A percentile compares a stretch with the other conserved stretches of the same genome.
These are phyloP conservation scores for Scedosporium apiospermum DNA, from an alignment of 2,329 filamentous ascomycete genomes.

Conservation along the genomic window DNA sequence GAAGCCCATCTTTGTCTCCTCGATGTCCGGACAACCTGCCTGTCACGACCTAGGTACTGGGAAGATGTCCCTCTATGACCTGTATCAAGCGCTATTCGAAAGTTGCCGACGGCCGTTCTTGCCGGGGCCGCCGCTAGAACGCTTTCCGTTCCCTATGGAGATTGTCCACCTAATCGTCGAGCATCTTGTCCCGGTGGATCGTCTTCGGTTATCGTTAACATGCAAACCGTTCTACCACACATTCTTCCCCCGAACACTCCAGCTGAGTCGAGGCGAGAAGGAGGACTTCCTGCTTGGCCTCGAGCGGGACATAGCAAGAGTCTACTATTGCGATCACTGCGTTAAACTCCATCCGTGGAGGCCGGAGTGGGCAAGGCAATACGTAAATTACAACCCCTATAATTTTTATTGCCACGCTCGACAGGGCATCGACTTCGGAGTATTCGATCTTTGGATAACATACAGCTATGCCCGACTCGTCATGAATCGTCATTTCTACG, in stretches of 20 bases:
- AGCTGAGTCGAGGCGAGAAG: neutral
- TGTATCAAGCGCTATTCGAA: neutral
- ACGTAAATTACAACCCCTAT: neutral
- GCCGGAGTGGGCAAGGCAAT: neutral
- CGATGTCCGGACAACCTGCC: too few species aligned
- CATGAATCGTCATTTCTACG: neutral
- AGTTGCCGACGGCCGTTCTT: neutral
- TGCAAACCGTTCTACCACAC: neutral
- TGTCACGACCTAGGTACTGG: neutral
- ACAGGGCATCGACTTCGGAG: neutral
- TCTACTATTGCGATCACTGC: neutral
- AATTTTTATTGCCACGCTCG: neutral
- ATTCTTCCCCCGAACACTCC: neutral
- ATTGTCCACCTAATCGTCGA: neutral
- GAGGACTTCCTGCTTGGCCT: neutral
- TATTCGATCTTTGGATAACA: neutral
- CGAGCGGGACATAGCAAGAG: neutral
- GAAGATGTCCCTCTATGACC: neutral
- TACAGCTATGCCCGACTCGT: neutral
- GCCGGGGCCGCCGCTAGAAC: neutral
- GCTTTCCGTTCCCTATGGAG: neutral
- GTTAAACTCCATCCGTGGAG: neutral
- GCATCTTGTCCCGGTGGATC: neutral
- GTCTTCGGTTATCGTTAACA: neutral
- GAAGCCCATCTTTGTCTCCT: too few species aligned